phyloP scores from a whole-genome alignment of 495 filamentous ascomycete species.

The Apiosordaria backusii region DNA sequence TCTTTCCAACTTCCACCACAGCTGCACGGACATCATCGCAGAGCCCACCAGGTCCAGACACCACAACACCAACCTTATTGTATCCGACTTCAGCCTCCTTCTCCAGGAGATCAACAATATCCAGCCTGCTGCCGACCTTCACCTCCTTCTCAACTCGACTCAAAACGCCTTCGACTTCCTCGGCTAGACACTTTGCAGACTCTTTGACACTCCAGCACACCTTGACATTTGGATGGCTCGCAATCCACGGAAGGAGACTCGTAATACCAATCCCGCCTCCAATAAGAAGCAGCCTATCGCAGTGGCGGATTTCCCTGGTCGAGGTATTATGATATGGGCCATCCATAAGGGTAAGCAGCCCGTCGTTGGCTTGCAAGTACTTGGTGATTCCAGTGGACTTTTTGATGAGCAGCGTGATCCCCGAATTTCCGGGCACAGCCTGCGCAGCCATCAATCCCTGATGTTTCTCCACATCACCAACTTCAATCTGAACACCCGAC shows the following conservation, averaged over 20 bases:
- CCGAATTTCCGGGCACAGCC: background rate
- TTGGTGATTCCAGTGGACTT: constrained; percentile 29
- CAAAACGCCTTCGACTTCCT: constrained; percentile 21
- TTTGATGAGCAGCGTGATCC: constrained; percentile 22
- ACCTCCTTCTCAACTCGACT: background rate
- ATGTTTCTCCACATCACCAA: background rate
- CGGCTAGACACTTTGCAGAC: constrained; percentile 15
- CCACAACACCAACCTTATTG: constrained; percentile 37
- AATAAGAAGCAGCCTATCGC: constrained; percentile 38
- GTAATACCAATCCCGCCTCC: constrained; percentile 46
- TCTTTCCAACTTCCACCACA: constrained; percentile 16
- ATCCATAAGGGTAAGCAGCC: constrained; percentile 30
- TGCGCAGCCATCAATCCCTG: background rate
- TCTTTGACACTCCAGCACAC: constrained; percentile 35
- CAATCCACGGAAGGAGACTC: constrained; percentile 27
- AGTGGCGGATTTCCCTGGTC: constrained; percentile 11
- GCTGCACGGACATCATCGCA: constrained; percentile 26
- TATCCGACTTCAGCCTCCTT: constrained; percentile 30
- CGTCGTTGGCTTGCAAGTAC: constrained; percentile 15
- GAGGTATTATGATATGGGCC: constrained; percentile 26
- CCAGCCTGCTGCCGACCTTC: background rate
- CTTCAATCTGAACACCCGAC: background rate
- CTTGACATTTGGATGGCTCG: constrained; percentile 36
- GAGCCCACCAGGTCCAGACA: constrained; percentile 33
- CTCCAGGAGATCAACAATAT: constrained; percentile 15